Conservation (phyloP, 352 stramenopile species). For the Phytophthora cactorum region DNA sequence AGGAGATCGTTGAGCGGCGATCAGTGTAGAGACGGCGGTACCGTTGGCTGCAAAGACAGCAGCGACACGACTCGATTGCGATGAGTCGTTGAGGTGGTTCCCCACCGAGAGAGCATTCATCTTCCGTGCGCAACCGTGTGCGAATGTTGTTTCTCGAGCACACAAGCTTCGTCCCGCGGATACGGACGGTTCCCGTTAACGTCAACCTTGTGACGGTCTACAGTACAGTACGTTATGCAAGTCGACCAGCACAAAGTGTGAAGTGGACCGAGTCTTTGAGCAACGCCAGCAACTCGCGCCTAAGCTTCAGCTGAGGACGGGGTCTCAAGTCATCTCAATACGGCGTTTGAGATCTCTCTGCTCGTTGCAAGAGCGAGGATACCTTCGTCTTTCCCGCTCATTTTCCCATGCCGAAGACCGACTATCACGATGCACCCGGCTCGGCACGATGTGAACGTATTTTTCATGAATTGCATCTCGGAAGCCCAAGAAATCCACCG, state of each 20-base stretch:
- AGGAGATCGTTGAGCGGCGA: not conserved
- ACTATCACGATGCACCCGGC: too few relatives aligned
- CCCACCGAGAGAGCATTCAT: slow-evolving; percentile 11
- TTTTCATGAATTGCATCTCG: not conserved
- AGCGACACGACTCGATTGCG: not conserved
- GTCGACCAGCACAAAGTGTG: not conserved
- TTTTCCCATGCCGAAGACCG: too few relatives aligned
- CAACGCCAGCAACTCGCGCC: too few relatives aligned
- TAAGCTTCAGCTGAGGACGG: not conserved
- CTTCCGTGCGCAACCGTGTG: not conserved
- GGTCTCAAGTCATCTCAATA: slow-evolving; percentile 2
- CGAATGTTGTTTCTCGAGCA: not conserved
- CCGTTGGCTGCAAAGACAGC: not conserved
- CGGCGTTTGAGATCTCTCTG: slow-evolving; percentile 4
- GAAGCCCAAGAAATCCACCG: slow-evolving; percentile 13
- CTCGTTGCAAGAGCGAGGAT: slow-evolving; percentile 2
- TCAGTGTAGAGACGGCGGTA: slow-evolving; percentile 2
- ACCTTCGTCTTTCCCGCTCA: slow-evolving; percentile 10
- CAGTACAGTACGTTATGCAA: too few relatives aligned
- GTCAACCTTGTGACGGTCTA: not conserved
- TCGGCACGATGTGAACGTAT: slow-evolving; percentile 18
- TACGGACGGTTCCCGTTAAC: too few relatives aligned
- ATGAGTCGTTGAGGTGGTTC: not conserved
- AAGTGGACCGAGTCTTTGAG: not conserved
- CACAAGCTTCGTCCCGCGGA: not conserved